Base-by-base conservation (phyloP, 2,329 filamentous ascomycete species). In the Epichloe baconii region DNA sequence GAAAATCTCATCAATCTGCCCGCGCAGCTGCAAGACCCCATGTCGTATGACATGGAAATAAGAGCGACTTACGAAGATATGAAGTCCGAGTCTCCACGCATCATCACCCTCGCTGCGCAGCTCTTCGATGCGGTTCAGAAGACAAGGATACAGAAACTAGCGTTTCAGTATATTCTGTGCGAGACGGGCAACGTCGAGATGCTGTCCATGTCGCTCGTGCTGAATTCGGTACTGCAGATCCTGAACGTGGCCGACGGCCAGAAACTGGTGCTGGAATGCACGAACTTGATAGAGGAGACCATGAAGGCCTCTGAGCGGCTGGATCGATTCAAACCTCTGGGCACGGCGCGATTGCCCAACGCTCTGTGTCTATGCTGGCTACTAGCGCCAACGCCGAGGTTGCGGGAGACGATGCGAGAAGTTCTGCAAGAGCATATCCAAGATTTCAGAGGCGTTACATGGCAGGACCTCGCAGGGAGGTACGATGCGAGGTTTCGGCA, bases 181-280 rank as follows among this genome's bases (percentile, higher is more conserved):
- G 48, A 50, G n/a, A 50, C 48, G 7, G 48, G 48, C 41, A 36
- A 43, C 31, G 40, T 44, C 21, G 48, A 50, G 41, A 23, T 50
- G 5, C 34, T 50, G 8, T 38, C 41, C 48, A 45, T 50, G 48
- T 36, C 48, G 12, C 41, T 50, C 15, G 48, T 50, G 40, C 48
- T 50, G 26, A 45, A 50, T 41, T 44, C 11, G 41, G 35, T 40
- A n/a, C 23, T 50, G 48, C 48, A 44, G 21, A 50, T 50, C 6
- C 34, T 50, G 6, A 31, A 44, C 26, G 17, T 31, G 1, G 12
- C n/a, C 40, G 12, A 38, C 36, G 36, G 23, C 11, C 11, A 40
- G 15, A 21, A 23, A 10, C 14, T 50, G 11, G 21, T 11, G 15
- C 19, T 12, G 31, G 21, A 50, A 14, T 15, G 7, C 11, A n/a